Percentiles rank a stretch among this genome's conserved stretches.
Conservation (phyloP, 768 basidiomycete genomes). For the Lepiota venenata region DNA sequence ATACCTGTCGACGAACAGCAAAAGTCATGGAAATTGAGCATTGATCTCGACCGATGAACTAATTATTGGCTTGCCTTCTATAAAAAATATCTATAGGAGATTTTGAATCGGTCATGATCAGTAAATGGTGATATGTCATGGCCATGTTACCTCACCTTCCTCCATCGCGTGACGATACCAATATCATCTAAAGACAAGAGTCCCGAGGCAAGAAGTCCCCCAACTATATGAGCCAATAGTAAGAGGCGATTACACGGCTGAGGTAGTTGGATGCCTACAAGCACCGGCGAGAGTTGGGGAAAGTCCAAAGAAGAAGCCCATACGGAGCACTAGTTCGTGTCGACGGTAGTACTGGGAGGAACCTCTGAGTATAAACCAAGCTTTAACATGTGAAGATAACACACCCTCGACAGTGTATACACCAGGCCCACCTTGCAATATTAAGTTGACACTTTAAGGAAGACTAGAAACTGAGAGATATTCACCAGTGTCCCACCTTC, state of each 20-base stretch:
- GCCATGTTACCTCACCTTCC: constrained; percentile 19
- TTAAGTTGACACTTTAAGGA: too few species aligned
- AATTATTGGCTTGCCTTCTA: constrained; percentile 32
- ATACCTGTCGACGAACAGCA: constrained; percentile 17
- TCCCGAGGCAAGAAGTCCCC: constrained; percentile 34
- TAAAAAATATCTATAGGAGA: constrained; percentile 32
- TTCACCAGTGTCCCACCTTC: constrained; percentile 40
- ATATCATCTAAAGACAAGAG: constrained; percentile 27
- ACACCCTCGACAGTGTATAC: constrained; percentile 34
- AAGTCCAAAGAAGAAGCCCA: constrained; percentile 32
- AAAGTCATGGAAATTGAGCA: not conserved
- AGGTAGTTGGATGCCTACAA: constrained; percentile 21
- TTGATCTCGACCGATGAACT: not conserved
- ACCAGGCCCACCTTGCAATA: constrained; percentile 32
- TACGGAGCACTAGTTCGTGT: constrained; percentile 30
- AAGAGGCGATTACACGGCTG: too few species aligned
- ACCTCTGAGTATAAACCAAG: not conserved
- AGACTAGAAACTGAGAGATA: too few species aligned
- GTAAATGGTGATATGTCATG: not conserved
- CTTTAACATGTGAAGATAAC: constrained; percentile 8
- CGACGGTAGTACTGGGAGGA: constrained; percentile 30
- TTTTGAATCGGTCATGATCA: not conserved
- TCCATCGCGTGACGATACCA: constrained; percentile 28
- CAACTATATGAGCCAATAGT: constrained; percentile 22
- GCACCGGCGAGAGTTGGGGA: constrained; percentile 32